Evolutionary conservation across 345 rosid genomes (phyloP).

Genomic region (Camelina laxa): DNA sequence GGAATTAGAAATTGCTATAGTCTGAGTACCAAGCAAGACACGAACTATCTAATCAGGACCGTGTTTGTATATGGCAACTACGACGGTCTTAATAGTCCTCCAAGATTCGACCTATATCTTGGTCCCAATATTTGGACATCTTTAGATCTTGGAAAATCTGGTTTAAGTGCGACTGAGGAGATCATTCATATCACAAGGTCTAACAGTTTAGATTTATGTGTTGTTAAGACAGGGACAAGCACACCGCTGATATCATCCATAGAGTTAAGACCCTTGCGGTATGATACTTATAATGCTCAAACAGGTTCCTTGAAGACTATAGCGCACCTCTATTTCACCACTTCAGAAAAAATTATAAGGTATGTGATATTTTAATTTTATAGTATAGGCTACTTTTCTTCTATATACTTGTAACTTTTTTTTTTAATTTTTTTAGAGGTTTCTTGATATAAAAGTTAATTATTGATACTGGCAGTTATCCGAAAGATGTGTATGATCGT

Average conservation of each 20-base stretch:
- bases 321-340: background rate
- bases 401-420: background rate
- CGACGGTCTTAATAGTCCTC: constrained; percentile 37
- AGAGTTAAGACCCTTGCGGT: constrained; percentile 32
- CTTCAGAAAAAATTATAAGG: background rate
- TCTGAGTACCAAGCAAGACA: constrained; percentile 28
- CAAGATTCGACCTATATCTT: constrained; percentile 48
- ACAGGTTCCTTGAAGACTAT: constrained; percentile 4
- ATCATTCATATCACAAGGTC: constrained; percentile 45
- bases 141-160: constrained; percentile 17
- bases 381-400: background rate
- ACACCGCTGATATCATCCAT: constrained; percentile 30
- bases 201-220: constrained; percentile 46
- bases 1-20: constrained; percentile 51
- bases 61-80: constrained; percentile 48
- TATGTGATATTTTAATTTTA: background rate
- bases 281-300: background rate
- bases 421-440: background rate
- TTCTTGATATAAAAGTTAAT: background rate
- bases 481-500: constrained; percentile 48
- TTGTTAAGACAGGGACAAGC: constrained; percentile 49
- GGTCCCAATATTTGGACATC: constrained; percentile 53
- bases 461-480: constrained; percentile 33
- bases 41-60: constrained; percentile 43
- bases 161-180: background rate